Evolutionary conservation across 768 basidiomycete genomes (phyloP).

Genomic region (Russula sp.): DNA sequence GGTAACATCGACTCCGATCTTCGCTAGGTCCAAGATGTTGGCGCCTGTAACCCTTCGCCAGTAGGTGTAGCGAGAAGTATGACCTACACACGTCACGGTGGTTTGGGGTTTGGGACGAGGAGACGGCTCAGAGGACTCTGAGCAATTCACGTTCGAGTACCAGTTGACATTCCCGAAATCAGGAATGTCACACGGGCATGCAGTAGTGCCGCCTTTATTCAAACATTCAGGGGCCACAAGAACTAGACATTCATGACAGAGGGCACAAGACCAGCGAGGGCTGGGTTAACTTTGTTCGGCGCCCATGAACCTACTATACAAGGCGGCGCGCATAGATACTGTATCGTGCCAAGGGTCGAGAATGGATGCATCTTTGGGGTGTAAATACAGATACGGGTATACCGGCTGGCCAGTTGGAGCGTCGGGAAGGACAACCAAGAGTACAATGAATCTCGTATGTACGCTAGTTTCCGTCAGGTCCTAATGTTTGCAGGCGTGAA

Average conservation of each 20-base stretch:
- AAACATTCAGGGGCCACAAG: slow-evolving; percentile 25
- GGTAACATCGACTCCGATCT: slow-evolving; percentile 25
- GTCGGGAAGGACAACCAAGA: slow-evolving; percentile 29
- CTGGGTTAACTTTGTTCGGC: slow-evolving; percentile 13
- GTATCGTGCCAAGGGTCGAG: not conserved
- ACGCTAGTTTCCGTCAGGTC: slow-evolving; percentile 22
- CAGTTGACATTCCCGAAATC: slow-evolving; percentile 23
- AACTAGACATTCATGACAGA: slow-evolving; percentile 30
- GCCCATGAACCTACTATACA: slow-evolving; percentile 21
- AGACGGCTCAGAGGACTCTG: not conserved
- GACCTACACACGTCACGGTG: slow-evolving; percentile 4
- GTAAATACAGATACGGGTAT: slow-evolving; percentile 22
- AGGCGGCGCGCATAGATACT: slow-evolving; percentile 24
- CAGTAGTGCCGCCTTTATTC: slow-evolving; percentile 23
- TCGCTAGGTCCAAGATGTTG: slow-evolving; percentile 58
- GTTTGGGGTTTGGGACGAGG: not conserved
- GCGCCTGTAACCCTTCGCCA: slow-evolving; percentile 46
- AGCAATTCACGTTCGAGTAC: slow-evolving; percentile 19
- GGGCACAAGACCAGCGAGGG: slow-evolving; percentile 20
- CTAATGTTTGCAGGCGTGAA: slow-evolving; percentile 19
- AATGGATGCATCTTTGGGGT: not conserved
- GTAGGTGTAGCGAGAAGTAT: slow-evolving; percentile 19
- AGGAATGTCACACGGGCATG: slow-evolving; percentile 28
- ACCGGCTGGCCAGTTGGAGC: slow-evolving; percentile 33
- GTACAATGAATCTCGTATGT: slow-evolving; percentile 27